Evolutionary conservation across 139 green algal genomes (phyloP), one percentile per base, ranked within the genome.

Genomic region (Spirogloea muscicola): DNA sequence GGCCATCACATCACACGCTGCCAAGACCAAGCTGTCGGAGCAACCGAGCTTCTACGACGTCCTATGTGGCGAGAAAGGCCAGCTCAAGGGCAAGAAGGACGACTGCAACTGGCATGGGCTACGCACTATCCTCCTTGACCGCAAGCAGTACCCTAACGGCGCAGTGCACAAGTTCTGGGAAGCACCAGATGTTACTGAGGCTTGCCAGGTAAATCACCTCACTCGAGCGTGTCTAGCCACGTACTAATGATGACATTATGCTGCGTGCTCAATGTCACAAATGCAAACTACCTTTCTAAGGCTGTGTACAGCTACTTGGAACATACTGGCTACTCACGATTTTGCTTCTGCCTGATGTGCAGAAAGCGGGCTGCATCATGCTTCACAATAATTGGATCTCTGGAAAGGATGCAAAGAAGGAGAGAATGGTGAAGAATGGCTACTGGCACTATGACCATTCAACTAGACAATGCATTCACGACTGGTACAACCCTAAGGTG

Each of bases 371-470:
- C 6, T 77, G 63, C 58, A 31, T 44, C 58, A 73, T 79, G 21
- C 58, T 79, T 18, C 70, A 79, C 43, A 79, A 79, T 27, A 79
- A 79, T 41, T 79, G 70, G 70, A 73, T 79, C 16, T 77, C 70
- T 25, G 70, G 70, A 16, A 42, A 42, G 29, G 64, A 73, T 27
- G 49, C 49, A 1, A 73, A 73, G 64, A n/a, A 31, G 43, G n/a
- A 73, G 9, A 41, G 64, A 18, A 27, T 64, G 21, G 10, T 66
- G 31, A 21, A 18, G 43, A 68, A 73, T n/a, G 51, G 34, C 29
- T 42, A 42, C 31, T 64, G 48, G 64, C 49, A 60, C 33, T 73
- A 64, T n/a, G 41, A 68, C 33, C n/a, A 21, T 3, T 33, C n/a
- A 13, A 31, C 37, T 18, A 9, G 62, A 10, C 60, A 62, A 38